phyloP scores from a whole-genome alignment of 805 yeast genomes.

The Saccharomycopsis lassenensis region DNA sequence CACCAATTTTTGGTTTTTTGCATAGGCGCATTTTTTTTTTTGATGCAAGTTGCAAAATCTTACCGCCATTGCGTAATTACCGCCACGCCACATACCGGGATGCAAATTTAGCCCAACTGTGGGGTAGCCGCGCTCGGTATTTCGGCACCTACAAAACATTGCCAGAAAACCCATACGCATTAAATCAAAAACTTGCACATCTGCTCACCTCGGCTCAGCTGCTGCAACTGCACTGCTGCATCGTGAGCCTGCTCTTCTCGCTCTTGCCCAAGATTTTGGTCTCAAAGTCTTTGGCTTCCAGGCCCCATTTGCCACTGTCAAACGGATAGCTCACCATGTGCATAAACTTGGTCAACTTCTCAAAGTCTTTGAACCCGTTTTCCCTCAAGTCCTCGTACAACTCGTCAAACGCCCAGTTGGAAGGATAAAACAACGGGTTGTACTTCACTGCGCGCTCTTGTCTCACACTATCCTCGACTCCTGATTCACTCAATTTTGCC shows the following conservation, averaged over 20 bases:
- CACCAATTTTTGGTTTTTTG: too few species aligned
- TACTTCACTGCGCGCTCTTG: conserved; percentile 29
- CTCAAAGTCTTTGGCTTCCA: conserved; percentile 47
- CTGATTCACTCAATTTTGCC: conserved; percentile 32
- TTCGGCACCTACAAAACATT: too few species aligned
- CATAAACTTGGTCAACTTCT: conserved; percentile 47
- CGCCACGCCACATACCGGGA: too few species aligned
- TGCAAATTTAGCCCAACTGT: too few species aligned
- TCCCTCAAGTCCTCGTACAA: conserved; percentile 54
- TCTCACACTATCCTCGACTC: conserved; percentile 31
- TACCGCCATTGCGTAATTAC: too few species aligned
- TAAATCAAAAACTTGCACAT: neutral
- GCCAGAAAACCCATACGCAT: too few species aligned
- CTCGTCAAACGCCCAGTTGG: conserved; percentile 80
- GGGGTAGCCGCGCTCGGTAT: too few species aligned
- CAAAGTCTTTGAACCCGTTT: conserved; percentile 36
- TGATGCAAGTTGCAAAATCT: too few species aligned
- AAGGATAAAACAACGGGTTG: conserved; percentile 77
- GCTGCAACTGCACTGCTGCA: conserved; percentile 71
- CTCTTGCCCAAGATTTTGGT: conserved; percentile 39
- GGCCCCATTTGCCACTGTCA: conserved; percentile 57
- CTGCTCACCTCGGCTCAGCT: neutral
- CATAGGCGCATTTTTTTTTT: too few species aligned
- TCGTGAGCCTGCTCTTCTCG: conserved; percentile 40
- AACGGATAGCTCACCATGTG: conserved; percentile 71